phyloP scores from a whole-genome alignment of 139 green algal genomes.

The Edaphochlamys debaryana region DNA sequence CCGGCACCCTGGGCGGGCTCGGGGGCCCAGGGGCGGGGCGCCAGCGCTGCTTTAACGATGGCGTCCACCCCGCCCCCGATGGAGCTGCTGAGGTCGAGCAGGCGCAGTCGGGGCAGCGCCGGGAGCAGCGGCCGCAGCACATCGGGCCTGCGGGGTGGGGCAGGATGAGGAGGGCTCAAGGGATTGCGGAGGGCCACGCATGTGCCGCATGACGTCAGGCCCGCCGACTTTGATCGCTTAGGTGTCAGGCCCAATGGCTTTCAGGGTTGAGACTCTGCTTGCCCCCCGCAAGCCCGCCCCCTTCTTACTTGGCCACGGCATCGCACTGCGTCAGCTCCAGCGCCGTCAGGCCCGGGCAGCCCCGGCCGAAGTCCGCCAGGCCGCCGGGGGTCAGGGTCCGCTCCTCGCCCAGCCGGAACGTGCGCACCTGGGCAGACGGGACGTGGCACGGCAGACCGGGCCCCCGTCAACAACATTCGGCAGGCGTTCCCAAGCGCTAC shows the following conservation, averaged over 20 bases:
- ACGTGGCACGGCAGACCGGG: background rate
- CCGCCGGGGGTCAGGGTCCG: background rate
- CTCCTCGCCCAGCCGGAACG: background rate
- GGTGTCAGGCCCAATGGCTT: background rate
- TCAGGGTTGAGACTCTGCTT: too few relatives aligned
- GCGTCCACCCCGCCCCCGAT: background rate
- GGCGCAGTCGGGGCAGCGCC: background rate
- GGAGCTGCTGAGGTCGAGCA: constrained; percentile 21
- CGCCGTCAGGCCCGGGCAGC: background rate
- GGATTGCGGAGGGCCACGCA: background rate
- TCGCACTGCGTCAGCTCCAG: constrained; percentile 31
- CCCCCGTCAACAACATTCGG: background rate
- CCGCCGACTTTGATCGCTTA: background rate
- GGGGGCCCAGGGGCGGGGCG: background rate
- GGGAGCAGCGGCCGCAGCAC: background rate
- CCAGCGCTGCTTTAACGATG: background rate
- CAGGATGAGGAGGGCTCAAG: background rate
- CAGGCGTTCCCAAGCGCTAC: too few relatives aligned
- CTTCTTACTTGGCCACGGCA: constrained; percentile 10
- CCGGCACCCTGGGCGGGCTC: background rate
- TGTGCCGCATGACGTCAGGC: too few relatives aligned
- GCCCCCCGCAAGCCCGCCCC: too few relatives aligned
- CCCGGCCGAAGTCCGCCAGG: background rate
- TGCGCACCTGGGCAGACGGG: background rate
- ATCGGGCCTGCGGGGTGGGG: background rate